Evolutionary conservation across 2,329 filamentous ascomycete species (phyloP), one percentile per base, ranked within the genome.

Genomic region (Aspergillus novofumigatus): DNA sequence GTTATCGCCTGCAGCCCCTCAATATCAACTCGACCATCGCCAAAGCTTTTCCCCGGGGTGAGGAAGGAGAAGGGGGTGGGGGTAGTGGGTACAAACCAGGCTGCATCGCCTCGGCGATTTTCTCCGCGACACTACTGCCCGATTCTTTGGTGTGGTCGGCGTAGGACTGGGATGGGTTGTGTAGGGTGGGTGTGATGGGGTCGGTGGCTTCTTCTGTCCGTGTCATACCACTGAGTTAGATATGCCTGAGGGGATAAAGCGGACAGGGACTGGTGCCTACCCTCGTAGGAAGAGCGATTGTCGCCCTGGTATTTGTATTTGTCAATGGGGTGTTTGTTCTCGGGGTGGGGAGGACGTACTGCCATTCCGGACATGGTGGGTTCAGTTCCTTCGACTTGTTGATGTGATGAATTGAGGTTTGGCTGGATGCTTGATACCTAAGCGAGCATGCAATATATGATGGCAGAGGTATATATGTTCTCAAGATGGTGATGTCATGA

Each of bases 101-200:
- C 57, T 68, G 60, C 35, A 67, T 58, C 3, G 52, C 35, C 5
- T 54, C 51, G 14, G 59, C 53, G 7, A 69, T 58, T 23, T 50
- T 59, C 49, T 68, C 63, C 17, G 59, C 59, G 11, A 49, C 48
- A 4, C 51, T 52, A 26, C 65, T 67, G 8, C 61, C 66, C 3
- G 67, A 65, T 53, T 67, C 55, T 4, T 55, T 42, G 10, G 55
- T 51, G 2, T 49, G 57, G 20, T 50, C 49, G 14, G 53, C 44
- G 42, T 52, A 62, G 21, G 54, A 38, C 14, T 35, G 32, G 32
- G 32, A 61, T 28, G 62, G 59, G 20, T 60, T 61, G 42, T 54
- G 52, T 2, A 62, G 53, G 28, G 61, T 57, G 2, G 61, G 59
- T 3, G 53, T 52, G 29, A 64, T 54, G 25, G 53, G 58, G 9